Base-by-base conservation (phyloP, 768 basidiomycete genomes). In the Phallus indusiatus region DNA sequence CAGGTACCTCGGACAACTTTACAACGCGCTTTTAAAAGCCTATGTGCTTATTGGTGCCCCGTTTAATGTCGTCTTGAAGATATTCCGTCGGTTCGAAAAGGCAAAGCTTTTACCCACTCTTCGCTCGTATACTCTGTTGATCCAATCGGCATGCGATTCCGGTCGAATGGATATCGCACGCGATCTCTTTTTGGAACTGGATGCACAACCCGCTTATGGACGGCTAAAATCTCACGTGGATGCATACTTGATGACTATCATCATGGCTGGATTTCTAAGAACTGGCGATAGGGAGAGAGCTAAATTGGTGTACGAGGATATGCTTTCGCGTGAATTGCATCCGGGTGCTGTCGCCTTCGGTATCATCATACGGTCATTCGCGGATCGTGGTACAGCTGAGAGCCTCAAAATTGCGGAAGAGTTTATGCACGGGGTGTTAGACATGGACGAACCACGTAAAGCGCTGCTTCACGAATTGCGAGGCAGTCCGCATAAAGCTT, bases 1-100 rank as follows among this genome's bases (percentile, higher is more conserved):
- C 47, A 68, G 73, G 54, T 72, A 83, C 42, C 74, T 79, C 47
- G 77, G 86, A 67, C 78, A 82, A 53, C 77, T 86, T 54, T 85
- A 83, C 70, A 92, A 92, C 69, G 82, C 82, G 22, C 76, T 96
- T 22, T 73, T 95, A 64, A 90, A 90, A 70, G 90, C 91, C 1
- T 88, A 90, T 66, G 81, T 95, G 55, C 74, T 86, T 51, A 79
- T 90, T 36, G 90, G 88, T 22, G 82, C 90, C 1, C 91, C 94
- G 0, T 88, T 87, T 64, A 69, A 70, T 34, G 68, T 81, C 24
- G 84, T 93, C 46, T 73, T 81, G 24, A 69, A 73, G 4, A 66
- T 90, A 36, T 92, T 93, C 71, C 72, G 76, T 48, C 77, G 75
- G 55, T 71, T 91, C 58, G 70, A 74, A 59, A 65, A 72, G 37